phyloP scores from a whole-genome alignment of 2,329 filamentous ascomycete species.

The Rhynchosporium secalis region DNA sequence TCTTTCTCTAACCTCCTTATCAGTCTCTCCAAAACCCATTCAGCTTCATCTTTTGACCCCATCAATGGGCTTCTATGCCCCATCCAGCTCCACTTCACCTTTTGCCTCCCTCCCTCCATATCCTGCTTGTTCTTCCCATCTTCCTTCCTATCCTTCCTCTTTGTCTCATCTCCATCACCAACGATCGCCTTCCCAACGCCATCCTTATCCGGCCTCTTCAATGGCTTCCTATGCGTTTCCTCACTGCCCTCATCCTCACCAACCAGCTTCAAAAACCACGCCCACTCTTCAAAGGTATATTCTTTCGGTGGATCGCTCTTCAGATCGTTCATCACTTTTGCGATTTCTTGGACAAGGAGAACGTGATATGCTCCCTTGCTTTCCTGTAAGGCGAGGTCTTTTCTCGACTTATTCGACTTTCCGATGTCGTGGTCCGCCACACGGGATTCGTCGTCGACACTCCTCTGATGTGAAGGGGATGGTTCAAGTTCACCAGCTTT shows the following conservation, averaged over 20 bases:
- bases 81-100: conserved; percentile 69
- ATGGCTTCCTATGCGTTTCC: conserved; percentile 48
- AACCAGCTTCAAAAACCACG: conserved; percentile 79
- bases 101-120: conserved; percentile 34
- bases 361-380: conserved; percentile 51
- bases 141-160: conserved; percentile 26
- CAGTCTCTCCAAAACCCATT: conserved; percentile 71
- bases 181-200: conserved; percentile 22
- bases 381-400: conserved; percentile 37
- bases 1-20: conserved; percentile 52
- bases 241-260: conserved; percentile 59
- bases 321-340: conserved; percentile 63
- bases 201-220: conserved; percentile 20
- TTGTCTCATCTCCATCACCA: conserved; percentile 27
- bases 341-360: conserved; percentile 72
- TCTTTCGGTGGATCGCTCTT: conserved; percentile 56
- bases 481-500: background rate
- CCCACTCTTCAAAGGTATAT: conserved; percentile 85
- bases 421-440: conserved; percentile 23
- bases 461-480: background rate
- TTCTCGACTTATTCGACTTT: conserved; percentile 18
- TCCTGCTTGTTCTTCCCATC: conserved; percentile 22
- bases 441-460: conserved; percentile 30
- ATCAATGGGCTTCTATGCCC: conserved; percentile 68
- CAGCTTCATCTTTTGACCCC: conserved; percentile 65